Base-by-base conservation (phyloP, 1,139 yeast species). In the Candida albicans region DNA sequence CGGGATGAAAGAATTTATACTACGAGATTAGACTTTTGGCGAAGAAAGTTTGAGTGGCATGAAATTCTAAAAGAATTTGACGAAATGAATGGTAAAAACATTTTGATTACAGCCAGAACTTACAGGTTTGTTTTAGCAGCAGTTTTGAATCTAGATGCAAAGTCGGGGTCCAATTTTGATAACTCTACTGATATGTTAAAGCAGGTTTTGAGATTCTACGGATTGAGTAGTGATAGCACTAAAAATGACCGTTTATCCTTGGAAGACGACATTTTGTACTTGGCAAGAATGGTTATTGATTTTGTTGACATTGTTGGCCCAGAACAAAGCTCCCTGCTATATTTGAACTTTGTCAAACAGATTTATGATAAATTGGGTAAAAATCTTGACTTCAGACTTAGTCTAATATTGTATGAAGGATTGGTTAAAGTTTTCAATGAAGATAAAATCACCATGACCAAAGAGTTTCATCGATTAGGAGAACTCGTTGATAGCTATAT, bases 141-240 rank as follows among this genome's bases (percentile, higher is more conserved):
- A 3, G 11, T 37, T 14, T 24, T 38, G 8, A 14, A 27, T 1
- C 15, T 33, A 10, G 48, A 45, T 25, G 25, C 25, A 18, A 22
- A 11, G 11, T 7, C 26, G 18, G 37, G 38, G 10, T 11, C 18
- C 11, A 9, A 15, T 8, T 43, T 38, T 24, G 25, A 31, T 8
- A 46, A 40, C 27, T 40, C 45, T 8, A 28, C 40, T 1, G 37
- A 27, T 24, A 24, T 46, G 31, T 37, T 46, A 13, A 25, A 33
- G 6, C 36, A 35, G 9, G 24, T 46, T 26, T 40, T 40, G 4
- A 28, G 29, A 8, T 26, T 22, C n/a, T 46, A 46, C 22, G 49
- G 49, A 6, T 31, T 44, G 8, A 28, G 8, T 5, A 13, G 28
- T 3, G 33, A 26, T 10, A 12, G 29, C 5, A 27, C 22, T 13